Evolutionary conservation across 805 yeast genomes (phyloP), one percentile per base, ranked within the genome.

Genomic region (Candida piceae): DNA sequence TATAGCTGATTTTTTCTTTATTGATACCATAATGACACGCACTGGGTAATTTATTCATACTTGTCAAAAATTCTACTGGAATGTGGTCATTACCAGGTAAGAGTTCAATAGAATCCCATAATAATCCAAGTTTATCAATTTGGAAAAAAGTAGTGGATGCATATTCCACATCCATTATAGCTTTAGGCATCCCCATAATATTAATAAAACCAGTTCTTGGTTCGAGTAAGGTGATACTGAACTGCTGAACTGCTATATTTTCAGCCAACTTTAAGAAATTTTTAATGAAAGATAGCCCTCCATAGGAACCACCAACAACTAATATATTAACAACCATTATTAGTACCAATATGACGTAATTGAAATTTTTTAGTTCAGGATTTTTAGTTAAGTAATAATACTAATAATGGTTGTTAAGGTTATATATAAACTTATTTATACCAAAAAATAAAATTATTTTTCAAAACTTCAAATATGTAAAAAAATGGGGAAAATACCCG

Each of bases 201-300:
- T 66, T 66, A 31, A 66, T 47, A 38, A 65, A 62, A 3, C 72
- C 72, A 1, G 67, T 62, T 38, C 64, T 57, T 18, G 70, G 70
- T 36, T 66, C 70, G 2, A 66, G 49, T n/a, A 66, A 31, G 1
- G 53, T 53, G 18, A 64, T 51, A 9, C 13, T 15, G 13, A 62
- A 54, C 2, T 60, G 27, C 16, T 41, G 24, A 7, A 32, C 27
- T 1, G 39, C 12, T 2, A 46, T 10, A 9, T 24, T 19, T 15
- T 17, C 16, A n/a, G 33, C 31, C 2, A 37, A 20, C 23, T 38
- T 35, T 5, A 40, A 7, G 13, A 44, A 16, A 2, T 34, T 21
- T 18, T 40, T 38, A 18, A 44, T 18, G 8, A 42, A 41, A 8
- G 38, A 29, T 9, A 40, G 30, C 5, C 48, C 48, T 6, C 32